phyloP scores from a whole-genome alignment of 306 rosid genomes.

The Cicer arietinum region DNA sequence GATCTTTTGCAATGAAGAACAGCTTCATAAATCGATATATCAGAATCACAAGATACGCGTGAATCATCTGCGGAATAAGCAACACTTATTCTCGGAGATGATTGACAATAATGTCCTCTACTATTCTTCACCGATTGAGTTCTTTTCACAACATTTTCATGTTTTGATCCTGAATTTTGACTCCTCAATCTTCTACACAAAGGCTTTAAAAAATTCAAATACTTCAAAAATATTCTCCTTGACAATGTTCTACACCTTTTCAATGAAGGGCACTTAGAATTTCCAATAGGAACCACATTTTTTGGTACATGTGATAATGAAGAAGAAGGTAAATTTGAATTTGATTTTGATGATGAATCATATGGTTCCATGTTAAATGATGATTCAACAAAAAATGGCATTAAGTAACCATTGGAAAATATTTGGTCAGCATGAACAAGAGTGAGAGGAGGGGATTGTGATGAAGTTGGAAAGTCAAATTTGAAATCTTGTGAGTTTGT shows the following conservation, averaged over 20 bases:
- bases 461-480: slow-evolving; percentile 81
- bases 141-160: slow-evolving; percentile 57
- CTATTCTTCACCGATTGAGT: slow-evolving; percentile 61
- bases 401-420: slow-evolving; percentile 84
- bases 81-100: slow-evolving; percentile 78
- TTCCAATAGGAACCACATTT: slow-evolving; percentile 36
- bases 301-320: slow-evolving; percentile 54
- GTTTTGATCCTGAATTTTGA: slow-evolving; percentile 56
- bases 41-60: slow-evolving; percentile 94
- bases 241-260: slow-evolving; percentile 79
- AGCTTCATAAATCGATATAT: slow-evolving; percentile 94
- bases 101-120: slow-evolving; percentile 49
- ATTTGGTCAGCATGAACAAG: slow-evolving; percentile 94
- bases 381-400: slow-evolving; percentile 78
- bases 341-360: slow-evolving; percentile 19
- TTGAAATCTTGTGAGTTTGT: slow-evolving; percentile 79
- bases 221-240: slow-evolving; percentile 69
- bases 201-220: slow-evolving; percentile 78
- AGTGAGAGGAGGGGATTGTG: slow-evolving; percentile 56
- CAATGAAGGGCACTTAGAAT: slow-evolving; percentile 61
- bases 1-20: slow-evolving; percentile 99
- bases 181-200: slow-evolving; percentile 70
- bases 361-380: slow-evolving; percentile 66
- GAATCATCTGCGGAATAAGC: slow-evolving; percentile 77
- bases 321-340: slow-evolving; percentile 24